Base-by-base conservation (phyloP, 192 early-diverging fungal genomes). In the Phlyctochytrium planicorne region DNA sequence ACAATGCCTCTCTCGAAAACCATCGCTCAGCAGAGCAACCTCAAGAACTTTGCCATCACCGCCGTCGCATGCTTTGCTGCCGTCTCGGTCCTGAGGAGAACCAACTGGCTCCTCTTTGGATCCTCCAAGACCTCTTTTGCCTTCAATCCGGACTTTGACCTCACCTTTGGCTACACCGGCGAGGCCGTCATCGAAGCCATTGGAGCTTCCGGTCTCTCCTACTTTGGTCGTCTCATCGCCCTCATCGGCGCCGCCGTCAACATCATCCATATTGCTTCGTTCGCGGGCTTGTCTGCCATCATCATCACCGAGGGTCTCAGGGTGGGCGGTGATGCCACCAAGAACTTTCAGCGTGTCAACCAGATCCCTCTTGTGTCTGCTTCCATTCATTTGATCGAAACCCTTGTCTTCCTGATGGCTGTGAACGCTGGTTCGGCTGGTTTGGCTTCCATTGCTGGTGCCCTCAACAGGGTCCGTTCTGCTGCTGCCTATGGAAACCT, bases 11-110 rank as follows among this genome's bases (percentile, higher is more conserved):
- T 59, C 25, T 57, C 29, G 16, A 20, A 52, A 3, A 12, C 32
- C 62, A 17, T 71, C 62, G 20, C 62, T 29, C 34, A 35, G 33
- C 52, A 52, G 52, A 27, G 62, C 17, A 59, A 52, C 40, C 52
- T 64, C 40, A n/a, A 35, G 34, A 71, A 71, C 69, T 40, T 71
- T 12, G 12, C n/a, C 52, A 37, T 65, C 29, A 52, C 69, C 32
- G 33, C 32, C 24, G 52, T 34, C 34, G 62, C 56, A 47, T 65
- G 53, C 33, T 55, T 71, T 52, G 20, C 57, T 33, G 3, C 63
- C 53, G 40, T 36, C 63, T 31, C 34, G 25, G 2, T 71, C 25
- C 40, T 65, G 20, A 10, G 34, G n/a, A n/a, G 63, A 20, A 36
- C 63, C 6, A 59, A 55, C 56, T 52, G 30, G 6, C 31, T 40